Base-by-base conservation (phyloP, 768 basidiomycete species). In the Suillus lakei region DNA sequence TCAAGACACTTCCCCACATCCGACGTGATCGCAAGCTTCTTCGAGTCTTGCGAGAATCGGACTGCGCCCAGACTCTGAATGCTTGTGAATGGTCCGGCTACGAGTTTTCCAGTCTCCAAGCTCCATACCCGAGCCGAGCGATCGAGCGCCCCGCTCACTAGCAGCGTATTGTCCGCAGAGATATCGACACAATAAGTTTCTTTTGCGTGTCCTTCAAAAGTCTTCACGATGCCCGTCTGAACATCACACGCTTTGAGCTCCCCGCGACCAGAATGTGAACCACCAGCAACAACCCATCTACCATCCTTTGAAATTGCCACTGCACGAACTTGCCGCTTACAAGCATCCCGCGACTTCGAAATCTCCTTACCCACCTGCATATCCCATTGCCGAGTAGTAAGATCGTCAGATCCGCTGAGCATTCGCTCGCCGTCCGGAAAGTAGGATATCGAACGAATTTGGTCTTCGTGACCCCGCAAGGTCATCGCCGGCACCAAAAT, bases 221-320 rank as follows among this genome's bases (percentile, higher is more conserved):
- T 38, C 15, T 38, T 38, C 23, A 56, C 15, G 36, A 36, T 26
- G 15, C 54, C 54, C n/a, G 30, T 36, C n/a, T 55, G 32, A n/a
- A 55, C 54, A 34, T 56, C 36, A 5, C 23, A 56, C 15, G 36
- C 55, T 18, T 38, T 38, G 23, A 56, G 55, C 23, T 56, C 55
- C n/a, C 55, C 55, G 8, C 36, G 55, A 56, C n/a, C 34, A 23
- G 55, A 56, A 56, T 56, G 34, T 26, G 13, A 36, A 56, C 34
- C 55, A 38, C 36, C 55, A 56, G 34, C 18, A 16, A 26, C 36
- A 38, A 56, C 15, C 36, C 55, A 58, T 26, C 36, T 23, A 10
- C 55, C 36, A 58, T 58, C 36, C 23, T 23, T 38, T 10, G 55
- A 38, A 26, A 38, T 36, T 26, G 36, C 55, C 9, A 58, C 56